A percentile compares a stretch with the other conserved stretches of the same genome.
Evolutionary conservation across 371 early-diverging fungal species (phyloP).

Genomic region (Mucor velutinosus): DNA sequence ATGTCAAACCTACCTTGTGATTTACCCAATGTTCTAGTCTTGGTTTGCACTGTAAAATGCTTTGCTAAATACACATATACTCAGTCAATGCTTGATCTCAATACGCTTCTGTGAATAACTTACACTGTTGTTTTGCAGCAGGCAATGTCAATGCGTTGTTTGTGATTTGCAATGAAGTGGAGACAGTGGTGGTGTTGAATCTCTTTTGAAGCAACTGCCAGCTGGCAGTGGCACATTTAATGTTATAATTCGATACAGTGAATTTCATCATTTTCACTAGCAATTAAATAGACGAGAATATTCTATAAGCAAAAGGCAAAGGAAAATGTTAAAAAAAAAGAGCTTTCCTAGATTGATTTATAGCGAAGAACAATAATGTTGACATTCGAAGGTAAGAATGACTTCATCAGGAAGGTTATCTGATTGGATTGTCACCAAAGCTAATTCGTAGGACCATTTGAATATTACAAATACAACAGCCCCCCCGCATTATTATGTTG

Average conservation of each 20-base stretch:
- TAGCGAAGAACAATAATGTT: not conserved
- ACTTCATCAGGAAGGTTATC: not conserved
- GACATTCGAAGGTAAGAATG: not conserved
- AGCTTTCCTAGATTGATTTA: not conserved
- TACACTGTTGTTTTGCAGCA: not conserved
- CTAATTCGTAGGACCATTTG: not conserved
- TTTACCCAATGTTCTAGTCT: conserved; percentile 26
- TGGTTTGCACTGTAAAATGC: conserved; percentile 23
- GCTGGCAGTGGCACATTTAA: not conserved
- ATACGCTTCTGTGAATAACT: not conserved
- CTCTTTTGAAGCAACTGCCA: not conserved
- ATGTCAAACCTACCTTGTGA: conserved; percentile 21
- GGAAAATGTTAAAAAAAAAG: not conserved
- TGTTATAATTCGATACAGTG: not conserved
- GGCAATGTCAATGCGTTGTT: not conserved
- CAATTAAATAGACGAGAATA: not conserved
- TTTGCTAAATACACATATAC: conserved; percentile 3
- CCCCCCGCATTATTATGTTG: not conserved
- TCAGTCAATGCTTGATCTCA: not conserved
- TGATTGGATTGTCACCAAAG: not conserved
- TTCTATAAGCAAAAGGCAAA: not conserved
- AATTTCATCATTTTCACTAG: not conserved
- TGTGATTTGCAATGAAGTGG: not conserved
- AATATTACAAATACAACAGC: not conserved
- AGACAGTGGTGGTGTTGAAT: not conserved